phyloP scores from a whole-genome alignment of 257 asterid species.

The Solanum pinnatisectum region DNA sequence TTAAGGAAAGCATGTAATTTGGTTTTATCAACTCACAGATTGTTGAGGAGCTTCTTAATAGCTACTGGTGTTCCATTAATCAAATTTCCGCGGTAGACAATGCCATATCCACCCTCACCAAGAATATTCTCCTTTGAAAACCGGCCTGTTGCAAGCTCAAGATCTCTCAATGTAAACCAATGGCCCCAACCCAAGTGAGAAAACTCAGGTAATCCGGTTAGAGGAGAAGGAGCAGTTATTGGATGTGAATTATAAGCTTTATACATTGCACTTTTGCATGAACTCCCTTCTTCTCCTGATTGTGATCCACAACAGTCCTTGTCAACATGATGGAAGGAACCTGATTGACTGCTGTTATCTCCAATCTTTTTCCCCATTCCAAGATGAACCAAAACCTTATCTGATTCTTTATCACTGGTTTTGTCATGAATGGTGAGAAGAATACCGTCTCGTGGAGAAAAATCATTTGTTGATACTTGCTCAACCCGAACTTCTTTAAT shows the following conservation, averaged over 20 bases:
- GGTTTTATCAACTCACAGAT: constrained; percentile 50
- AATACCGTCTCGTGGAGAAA: constrained; percentile 61
- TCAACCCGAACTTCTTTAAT: constrained; percentile 87
- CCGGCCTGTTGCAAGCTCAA: constrained; percentile 68
- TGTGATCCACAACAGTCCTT: constrained; percentile 62
- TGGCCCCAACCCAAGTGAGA: constrained; percentile 99
- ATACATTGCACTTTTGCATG: constrained; percentile 41
- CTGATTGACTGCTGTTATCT: constrained; percentile 53
- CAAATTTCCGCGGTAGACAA: constrained; percentile 73
- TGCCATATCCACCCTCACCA: constrained; percentile 98
- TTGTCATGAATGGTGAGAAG: constrained; percentile 80
- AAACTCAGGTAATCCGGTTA: constrained; percentile 83
- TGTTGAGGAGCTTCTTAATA: constrained; percentile 87
- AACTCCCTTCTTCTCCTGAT: constrained; percentile 84
- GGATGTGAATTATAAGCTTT: constrained; percentile 51
- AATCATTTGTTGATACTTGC: constrained; percentile 53
- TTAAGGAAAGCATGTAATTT: not conserved
- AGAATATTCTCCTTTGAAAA: constrained; percentile 79
- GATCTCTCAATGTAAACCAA: constrained; percentile 89
- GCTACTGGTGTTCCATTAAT: constrained; percentile 83
- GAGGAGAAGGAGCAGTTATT: constrained; percentile 75
- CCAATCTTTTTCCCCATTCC: constrained; percentile 57
- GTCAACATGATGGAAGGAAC: constrained; percentile 56
- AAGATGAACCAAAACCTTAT: constrained; percentile 63
- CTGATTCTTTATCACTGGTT: constrained; percentile 63